phyloP scores from a whole-genome alignment of 2,329 filamentous ascomycete genomes.

The Phialemonium atrogriseum region DNA sequence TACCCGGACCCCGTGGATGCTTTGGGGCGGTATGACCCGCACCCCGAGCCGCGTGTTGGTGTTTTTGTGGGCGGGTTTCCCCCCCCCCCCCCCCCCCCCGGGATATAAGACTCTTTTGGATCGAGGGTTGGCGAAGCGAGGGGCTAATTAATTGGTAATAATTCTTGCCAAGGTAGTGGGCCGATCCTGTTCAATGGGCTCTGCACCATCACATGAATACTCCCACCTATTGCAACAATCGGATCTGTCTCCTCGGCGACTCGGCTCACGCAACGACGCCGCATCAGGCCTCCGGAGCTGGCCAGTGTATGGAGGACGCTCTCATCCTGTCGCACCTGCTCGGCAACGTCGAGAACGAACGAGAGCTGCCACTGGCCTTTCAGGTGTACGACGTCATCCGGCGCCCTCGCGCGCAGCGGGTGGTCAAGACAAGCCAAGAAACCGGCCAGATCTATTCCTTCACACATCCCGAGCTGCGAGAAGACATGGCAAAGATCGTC shows the following conservation, averaged over 20 bases:
- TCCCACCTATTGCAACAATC: slow-evolving; percentile 8
- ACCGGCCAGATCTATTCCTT: slow-evolving; percentile 15
- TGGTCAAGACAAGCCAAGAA: slow-evolving; percentile 6
- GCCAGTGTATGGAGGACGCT: slow-evolving; percentile 14
- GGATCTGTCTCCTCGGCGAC: slow-evolving; percentile 12
- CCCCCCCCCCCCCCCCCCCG: too few species aligned
- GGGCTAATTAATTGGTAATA: too few species aligned
- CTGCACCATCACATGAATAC: slow-evolving; percentile 6
- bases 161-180: too few species aligned
- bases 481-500: slow-evolving; percentile 20
- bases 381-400: slow-evolving; percentile 7
- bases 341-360: slow-evolving; percentile 5
- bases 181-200: slow-evolving; percentile 1
- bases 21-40: too few species aligned
- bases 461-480: slow-evolving; percentile 14
- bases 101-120: too few species aligned
- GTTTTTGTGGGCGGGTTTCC: too few species aligned
- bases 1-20: too few species aligned
- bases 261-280: slow-evolving; percentile 15
- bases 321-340: slow-evolving; percentile 11
- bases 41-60: too few species aligned
- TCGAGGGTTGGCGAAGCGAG: not conserved
- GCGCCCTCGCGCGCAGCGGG: slow-evolving; percentile 8
- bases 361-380: slow-evolving; percentile 6
- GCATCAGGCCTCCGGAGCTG: slow-evolving; percentile 14